Evolutionary conservation across 306 rosid genomes (phyloP).

Genomic region (Prunus dulcis): DNA sequence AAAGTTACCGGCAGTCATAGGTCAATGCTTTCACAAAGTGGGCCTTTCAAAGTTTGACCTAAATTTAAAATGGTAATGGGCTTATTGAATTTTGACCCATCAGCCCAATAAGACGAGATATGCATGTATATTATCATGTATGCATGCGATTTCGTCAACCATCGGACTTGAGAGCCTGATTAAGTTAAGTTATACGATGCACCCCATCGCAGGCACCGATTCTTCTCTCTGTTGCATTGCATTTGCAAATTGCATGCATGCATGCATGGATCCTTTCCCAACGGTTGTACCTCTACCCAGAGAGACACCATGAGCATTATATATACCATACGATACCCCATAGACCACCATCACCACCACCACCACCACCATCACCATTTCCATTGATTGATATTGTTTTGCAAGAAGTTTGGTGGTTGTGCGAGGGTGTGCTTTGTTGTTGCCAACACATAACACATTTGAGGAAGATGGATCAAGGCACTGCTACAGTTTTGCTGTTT

Average conservation of each 20-base stretch:
- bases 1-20: too few species aligned
- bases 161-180: too few species aligned
- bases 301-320: not conserved
- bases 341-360: not conserved
- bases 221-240: not conserved
- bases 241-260: too few species aligned
- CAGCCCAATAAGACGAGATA: not conserved
- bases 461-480: not conserved
- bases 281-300: not conserved
- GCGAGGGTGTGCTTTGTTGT: too few species aligned
- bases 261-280: not conserved
- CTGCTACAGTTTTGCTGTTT: not conserved
- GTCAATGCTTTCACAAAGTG: too few species aligned
- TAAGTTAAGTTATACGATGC: too few species aligned
- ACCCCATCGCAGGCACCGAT: not conserved
- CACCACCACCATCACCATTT: not conserved
- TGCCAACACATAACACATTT: not conserved
- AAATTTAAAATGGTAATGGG: not conserved
- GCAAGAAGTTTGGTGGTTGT: too few species aligned
- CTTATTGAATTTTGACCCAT: not conserved
- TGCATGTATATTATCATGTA: too few species aligned
- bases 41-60: not conserved
- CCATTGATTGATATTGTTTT: too few species aligned
- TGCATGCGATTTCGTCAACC: too few species aligned
- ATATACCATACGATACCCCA: not conserved